Base-by-base conservation (phyloP, 2,329 filamentous ascomycete genomes). In the Chaetomium globosum region DNA sequence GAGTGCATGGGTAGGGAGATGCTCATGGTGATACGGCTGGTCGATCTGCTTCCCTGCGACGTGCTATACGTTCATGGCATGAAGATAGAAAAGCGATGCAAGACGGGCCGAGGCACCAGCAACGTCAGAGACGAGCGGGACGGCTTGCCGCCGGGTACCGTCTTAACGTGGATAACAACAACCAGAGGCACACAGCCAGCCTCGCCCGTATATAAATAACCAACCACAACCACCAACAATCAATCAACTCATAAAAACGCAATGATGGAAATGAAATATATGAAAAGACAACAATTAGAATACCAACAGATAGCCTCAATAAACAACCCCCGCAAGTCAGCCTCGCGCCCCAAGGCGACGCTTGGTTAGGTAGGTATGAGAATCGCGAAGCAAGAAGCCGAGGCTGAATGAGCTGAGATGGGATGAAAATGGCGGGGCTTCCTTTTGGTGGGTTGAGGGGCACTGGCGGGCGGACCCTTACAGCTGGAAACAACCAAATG, bases 1-100 rank as follows among this genome's bases (percentile, higher is more conserved):
- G 79, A 75, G 67, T 82, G 82, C 68, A 85, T 72, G 59, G 84
- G 83, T 43, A 85, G 76, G 67, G 80, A 82, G 75, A 85, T 75
- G 73, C 77, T 84, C 80, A 83, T 83, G 70, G 69, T 76, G 70
- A 63, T n/a, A n/a, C 65, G 65, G 62, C 58, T n/a, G n/a, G 13
- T 26, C 23, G 58, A 60, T 59, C 52, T 56, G 23, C 28, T 61
- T 46, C 36, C 28, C 23, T 9, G 33, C 26, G 7, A 7, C 8
- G 31, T 56, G 28, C 49, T 13, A 61, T 58, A 58, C 8, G 9
- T 51, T 67, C 61, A 62, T 61, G 61, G 61, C 61, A 58, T 53
- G 51, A 48, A 58, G 21, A 30, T 19, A 4, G 21, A 13, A 56
- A 43, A 48, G 13, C 26, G 4, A 61, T 43, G 33, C 39, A 56